Base-by-base conservation (phyloP, 768 basidiomycete species). In the Serpula lacrymans region DNA sequence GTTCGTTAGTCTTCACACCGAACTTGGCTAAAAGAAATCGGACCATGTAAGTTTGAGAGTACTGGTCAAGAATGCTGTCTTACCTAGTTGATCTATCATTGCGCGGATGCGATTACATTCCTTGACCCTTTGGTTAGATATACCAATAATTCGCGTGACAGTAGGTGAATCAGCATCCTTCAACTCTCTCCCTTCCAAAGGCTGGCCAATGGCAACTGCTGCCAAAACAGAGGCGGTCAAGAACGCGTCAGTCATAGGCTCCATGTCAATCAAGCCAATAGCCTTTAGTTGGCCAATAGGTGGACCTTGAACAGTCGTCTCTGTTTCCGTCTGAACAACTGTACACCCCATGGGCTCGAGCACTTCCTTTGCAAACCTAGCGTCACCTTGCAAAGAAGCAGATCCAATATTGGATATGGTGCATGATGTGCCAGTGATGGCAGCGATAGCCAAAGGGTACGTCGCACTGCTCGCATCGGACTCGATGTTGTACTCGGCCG, bases 181-280 rank as follows among this genome's bases (percentile, higher is more conserved):
- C 4, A 74, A 59, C 16, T 59, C 51, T 48, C 80, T 78, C 8
- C 78, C 80, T 28, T 62, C 60, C 0, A 80, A 69, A 0, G 71
- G 62, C 7, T 69, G 58, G 2, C 46, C 42, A 10, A 60, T 62
- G 2, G 83, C 82, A 16, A 96, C 88, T 41, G 96, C 95, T 38
- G 91, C 94, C 14, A 99, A 68, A 6, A 85, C 93, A 9, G 82
- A 87, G 7, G 96, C 95, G 2, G 94, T 97, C 67, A 98, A 75
- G 71, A 99, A 99, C 16, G 95, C 96, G 60, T 99, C 96, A 6
- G 96, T 99, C 96, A 99, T 98, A n/a, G 85, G 83, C 63, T 96
- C 92, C 96, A 98, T 98, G 58, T 98, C 91, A 16, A 97, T 80
- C 0, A 51, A 41, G 37, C 87, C 88, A 36, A 96, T 74, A 2